Base-by-base conservation (phyloP, 73 alveolate genomes). In the Symbiodinium pilosum region DNA sequence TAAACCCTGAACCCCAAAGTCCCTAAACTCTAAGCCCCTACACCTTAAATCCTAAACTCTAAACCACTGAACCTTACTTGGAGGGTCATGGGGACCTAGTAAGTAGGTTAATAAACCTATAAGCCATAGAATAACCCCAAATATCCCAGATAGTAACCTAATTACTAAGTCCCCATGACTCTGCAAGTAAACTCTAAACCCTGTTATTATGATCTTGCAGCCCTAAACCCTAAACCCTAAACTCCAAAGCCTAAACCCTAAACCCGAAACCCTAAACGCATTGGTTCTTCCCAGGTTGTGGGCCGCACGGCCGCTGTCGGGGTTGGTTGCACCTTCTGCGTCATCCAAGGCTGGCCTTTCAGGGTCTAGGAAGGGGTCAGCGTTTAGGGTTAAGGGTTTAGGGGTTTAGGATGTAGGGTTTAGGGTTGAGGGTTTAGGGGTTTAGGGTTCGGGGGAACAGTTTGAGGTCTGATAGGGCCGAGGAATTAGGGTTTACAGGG, bases 241-340 rank as follows among this genome's bases (percentile, higher is more conserved):
- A 56, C 75, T 34, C 75, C 36, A 56, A 56, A 56, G 34, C 32
- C 73, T 56, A 56, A 47, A 56, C 73, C 32, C 73, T 56, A 56
- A 56, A 56, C 32, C 73, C 5, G 73, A 7, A 11, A 7, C 64
- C 71, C 71, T 54, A 4, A 21, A 54, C 2, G 0, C 16, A 21
- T 52, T 52, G 16, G 71, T 30, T 30, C 26, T 54, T 21, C 71
- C 71, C 30, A 64, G 77, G 30, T 64, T 12, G 36, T 64, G 36
- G 97, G 97, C 40, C 97, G 97, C 41, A 43, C 52, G n/a, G 97
- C 97, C 28, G 97, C 97, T 2, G 97, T 91, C 39, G 97, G 97
- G 28, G 88, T 91, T 28, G 97, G 97, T 77, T 68, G 88, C 97
- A 91, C 97, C 56, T 91, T 91, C 51, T 91, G 97, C 56, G 88